Conservation (phyloP, 2,329 filamentous ascomycete species). For the Helicocarpus griseus region DNA sequence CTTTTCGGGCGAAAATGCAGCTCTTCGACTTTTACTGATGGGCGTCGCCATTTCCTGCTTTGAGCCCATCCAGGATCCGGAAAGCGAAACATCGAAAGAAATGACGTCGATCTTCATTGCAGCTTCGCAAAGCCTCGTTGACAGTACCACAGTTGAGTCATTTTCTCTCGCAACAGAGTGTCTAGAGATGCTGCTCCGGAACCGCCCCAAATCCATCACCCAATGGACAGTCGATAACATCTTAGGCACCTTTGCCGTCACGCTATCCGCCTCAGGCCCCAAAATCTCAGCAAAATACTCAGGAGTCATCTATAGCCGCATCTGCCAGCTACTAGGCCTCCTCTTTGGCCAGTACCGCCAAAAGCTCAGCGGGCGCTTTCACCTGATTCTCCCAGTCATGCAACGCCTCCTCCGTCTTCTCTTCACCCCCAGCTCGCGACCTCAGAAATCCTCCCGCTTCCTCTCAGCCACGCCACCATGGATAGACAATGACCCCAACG, state of each 20-base stretch:
- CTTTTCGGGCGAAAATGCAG: constrained; percentile 20
- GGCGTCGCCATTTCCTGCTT: constrained; percentile 27
- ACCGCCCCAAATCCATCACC: constrained; percentile 31
- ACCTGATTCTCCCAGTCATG: constrained; percentile 47
- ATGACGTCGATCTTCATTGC: constrained; percentile 28
- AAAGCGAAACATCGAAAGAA: constrained; percentile 25
- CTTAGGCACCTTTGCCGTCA: constrained; percentile 28
- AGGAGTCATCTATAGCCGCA: constrained; percentile 41
- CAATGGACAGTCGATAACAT: constrained; percentile 39
- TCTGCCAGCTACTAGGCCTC: constrained; percentile 44
- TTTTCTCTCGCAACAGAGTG: constrained; percentile 33
- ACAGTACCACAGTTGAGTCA: constrained; percentile 26
- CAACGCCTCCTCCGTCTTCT: constrained; percentile 47
- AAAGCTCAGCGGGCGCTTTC: constrained; percentile 50
- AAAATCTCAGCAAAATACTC: constrained; percentile 23
- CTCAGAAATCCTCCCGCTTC: constrained; percentile 4
- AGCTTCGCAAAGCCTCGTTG: constrained; percentile 22
- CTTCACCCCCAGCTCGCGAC: constrained; percentile 39
- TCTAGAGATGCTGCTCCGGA: constrained; percentile 30
- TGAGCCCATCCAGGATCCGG: constrained; percentile 28
- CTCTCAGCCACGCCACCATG: constrained; percentile 15
- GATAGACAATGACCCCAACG: constrained; percentile 8
- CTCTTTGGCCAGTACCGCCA: constrained; percentile 49
- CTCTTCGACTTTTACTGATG: constrained; percentile 26
- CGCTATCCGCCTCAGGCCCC: constrained; percentile 27